These are phyloP conservation scores for Russula abietina DNA, from an alignment of 768 basidiomycete genomes.

Conservation along the genomic window DNA sequence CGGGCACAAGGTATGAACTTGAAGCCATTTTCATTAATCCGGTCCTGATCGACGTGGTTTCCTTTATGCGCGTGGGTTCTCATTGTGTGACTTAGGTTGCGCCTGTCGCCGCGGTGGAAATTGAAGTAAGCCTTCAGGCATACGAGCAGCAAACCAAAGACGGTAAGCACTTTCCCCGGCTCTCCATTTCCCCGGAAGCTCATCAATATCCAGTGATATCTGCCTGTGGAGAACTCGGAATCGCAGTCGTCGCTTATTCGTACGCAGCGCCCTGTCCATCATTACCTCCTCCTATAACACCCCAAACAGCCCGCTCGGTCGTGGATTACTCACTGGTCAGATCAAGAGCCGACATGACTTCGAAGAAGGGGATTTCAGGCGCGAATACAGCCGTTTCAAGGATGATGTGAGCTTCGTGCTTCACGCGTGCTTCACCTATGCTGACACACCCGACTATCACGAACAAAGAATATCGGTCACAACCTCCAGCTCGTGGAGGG, in stretches of 20 bases:
- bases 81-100: background rate
- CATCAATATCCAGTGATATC: conserved; percentile 38
- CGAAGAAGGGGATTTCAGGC: conserved; percentile 37
- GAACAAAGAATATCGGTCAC: conserved; percentile 34
- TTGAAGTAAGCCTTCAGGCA: conserved; percentile 60
- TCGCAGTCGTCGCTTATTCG: conserved; percentile 59
- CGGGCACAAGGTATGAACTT: conserved; percentile 39
- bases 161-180: conserved; percentile 27
- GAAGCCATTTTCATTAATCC: conserved; percentile 22
- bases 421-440: background rate
- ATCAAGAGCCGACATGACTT: conserved; percentile 37
- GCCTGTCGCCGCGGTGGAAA: conserved; percentile 51
- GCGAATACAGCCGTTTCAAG: conserved; percentile 34
- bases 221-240: conserved; percentile 48
- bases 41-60: conserved; percentile 29
- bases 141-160: conserved; percentile 48
- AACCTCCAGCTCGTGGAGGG: conserved; percentile 40
- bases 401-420: conserved; percentile 29
- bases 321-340: conserved; percentile 47
- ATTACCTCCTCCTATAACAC: background rate
- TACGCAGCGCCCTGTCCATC: conserved; percentile 26
- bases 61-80: background rate
- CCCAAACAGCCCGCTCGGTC: conserved; percentile 43
- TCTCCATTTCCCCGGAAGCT: background rate
- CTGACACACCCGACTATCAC: background rate